phyloP scores from a whole-genome alignment of 208 protist species.

The Naegleria lovaniensis region DNA sequence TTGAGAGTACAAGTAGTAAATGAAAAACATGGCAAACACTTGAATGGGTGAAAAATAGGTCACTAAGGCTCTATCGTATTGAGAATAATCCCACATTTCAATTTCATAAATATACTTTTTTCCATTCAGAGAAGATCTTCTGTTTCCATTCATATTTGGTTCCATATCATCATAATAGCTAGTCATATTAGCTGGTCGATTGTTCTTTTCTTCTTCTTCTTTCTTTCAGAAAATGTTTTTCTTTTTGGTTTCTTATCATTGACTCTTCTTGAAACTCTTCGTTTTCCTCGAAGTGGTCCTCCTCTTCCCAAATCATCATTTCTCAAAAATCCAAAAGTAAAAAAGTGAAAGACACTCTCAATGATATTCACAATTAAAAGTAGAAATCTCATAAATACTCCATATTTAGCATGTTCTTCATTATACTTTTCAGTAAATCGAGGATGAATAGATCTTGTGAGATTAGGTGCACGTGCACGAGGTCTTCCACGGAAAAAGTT shows the following conservation, averaged over 20 bases:
- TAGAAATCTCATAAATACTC: background rate
- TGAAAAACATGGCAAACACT: background rate
- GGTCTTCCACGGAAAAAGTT: background rate
- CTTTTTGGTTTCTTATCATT: background rate
- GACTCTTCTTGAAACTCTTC: background rate
- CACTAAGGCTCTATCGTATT: background rate
- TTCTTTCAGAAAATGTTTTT: background rate
- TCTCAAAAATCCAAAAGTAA: background rate
- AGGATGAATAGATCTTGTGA: background rate
- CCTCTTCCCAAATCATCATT: background rate
- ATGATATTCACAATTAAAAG: background rate
- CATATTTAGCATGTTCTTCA: background rate
- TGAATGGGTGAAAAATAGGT: background rate
- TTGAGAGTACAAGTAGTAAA: background rate
- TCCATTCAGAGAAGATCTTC: too few relatives aligned
- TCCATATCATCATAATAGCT: background rate
- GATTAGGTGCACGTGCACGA: background rate
- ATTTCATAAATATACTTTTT: background rate
- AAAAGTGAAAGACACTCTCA: background rate
- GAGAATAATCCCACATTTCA: background rate
- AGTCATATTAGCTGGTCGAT: background rate
- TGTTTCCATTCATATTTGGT: background rate
- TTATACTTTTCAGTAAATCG: background rate
- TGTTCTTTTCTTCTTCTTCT: background rate
- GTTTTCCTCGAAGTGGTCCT: background rate